These are phyloP conservation scores for Stereum hirsutum DNA, from an alignment of 1,284 basidiomycete species.

Conservation along the genomic window DNA sequence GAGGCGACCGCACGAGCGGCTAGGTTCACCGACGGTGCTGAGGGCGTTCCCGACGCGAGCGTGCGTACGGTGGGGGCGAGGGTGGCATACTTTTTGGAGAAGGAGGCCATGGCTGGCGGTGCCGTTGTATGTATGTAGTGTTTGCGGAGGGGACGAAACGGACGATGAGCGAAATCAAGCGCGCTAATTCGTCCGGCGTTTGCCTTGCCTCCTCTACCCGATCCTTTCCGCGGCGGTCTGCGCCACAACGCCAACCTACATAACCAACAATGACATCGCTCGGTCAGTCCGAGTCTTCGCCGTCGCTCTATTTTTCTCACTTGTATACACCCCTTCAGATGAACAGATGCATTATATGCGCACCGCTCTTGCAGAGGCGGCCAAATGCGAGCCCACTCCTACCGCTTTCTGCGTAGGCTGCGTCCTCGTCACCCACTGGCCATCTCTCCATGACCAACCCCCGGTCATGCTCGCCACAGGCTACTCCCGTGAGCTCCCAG, in stretches of 20 bases:
- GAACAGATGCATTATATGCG: conserved; percentile 45
- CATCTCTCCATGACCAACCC: conserved; percentile 26
- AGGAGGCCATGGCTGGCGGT: conserved; percentile 44
- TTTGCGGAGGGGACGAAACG: neutral
- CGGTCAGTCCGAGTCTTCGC: neutral
- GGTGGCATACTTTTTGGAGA: conserved; percentile 75
- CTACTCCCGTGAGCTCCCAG: conserved; percentile 86
- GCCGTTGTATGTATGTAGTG: neutral
- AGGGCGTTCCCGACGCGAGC: conserved; percentile 66
- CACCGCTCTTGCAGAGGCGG: conserved; percentile 65
- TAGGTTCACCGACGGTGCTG: conserved; percentile 62
- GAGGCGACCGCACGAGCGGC: conserved; percentile 50
- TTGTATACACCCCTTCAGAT: conserved; percentile 1
- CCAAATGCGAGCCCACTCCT: conserved; percentile 60
- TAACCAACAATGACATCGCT: neutral
- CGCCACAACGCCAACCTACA: neutral
- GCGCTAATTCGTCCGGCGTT: conserved; percentile 2
- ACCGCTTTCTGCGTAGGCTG: conserved; percentile 96
- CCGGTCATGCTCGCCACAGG: conserved; percentile 72
- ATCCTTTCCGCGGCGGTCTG: neutral
- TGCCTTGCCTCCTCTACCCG: neutral
- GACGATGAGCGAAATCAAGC: neutral
- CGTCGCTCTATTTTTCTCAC: neutral
- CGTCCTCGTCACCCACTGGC: conserved; percentile 52
- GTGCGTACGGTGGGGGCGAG: conserved; percentile 76